These are phyloP conservation scores for Rachicladosporium sp. DNA, from an alignment of 2,329 filamentous ascomycete species.

Conservation along the genomic window DNA sequence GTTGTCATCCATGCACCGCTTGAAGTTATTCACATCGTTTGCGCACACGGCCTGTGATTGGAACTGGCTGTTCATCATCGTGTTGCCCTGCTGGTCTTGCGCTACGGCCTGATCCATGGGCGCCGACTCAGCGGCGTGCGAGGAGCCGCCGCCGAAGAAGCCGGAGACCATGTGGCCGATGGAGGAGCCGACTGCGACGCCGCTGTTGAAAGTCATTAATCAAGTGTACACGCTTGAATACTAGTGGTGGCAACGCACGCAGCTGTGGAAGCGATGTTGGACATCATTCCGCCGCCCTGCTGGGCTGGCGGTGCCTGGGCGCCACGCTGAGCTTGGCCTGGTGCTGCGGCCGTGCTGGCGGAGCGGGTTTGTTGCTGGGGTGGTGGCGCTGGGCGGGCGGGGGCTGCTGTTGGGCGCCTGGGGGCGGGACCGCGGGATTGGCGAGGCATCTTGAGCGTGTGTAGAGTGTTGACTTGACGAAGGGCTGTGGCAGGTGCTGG, in stretches of 20 bases:
- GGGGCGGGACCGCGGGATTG: slow-evolving; percentile 34
- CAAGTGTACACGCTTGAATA: slow-evolving; percentile 6
- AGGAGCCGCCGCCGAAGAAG: slow-evolving; percentile 65
- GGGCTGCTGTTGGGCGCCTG: slow-evolving; percentile 32
- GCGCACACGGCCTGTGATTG: slow-evolving; percentile 48
- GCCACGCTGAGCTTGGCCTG: slow-evolving; percentile 37
- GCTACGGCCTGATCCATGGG: slow-evolving; percentile 23
- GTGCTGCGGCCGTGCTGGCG: slow-evolving; percentile 3
- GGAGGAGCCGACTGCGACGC: slow-evolving; percentile 90
- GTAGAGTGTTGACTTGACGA: too few relatives aligned
- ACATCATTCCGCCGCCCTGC: slow-evolving; percentile 71
- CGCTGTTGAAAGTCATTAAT: slow-evolving; percentile 42
- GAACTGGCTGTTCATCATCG: slow-evolving; percentile 20
- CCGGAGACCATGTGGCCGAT: slow-evolving; percentile 91
- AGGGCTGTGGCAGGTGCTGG: too few relatives aligned
- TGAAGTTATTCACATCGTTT: slow-evolving; percentile 71
- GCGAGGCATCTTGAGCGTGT: slow-evolving; percentile 38
- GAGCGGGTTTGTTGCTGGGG: slow-evolving; percentile 47
- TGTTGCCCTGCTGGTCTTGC: slow-evolving; percentile 22
- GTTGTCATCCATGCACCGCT: slow-evolving; percentile 93
- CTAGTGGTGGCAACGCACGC: slow-evolving; percentile 54
- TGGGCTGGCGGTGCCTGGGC: slow-evolving; percentile 33
- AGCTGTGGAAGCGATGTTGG: slow-evolving; percentile 94
- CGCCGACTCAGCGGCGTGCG: slow-evolving; percentile 37
- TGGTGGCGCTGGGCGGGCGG: slow-evolving; percentile 46